These are phyloP conservation scores for Aspergillus flavus DNA, from an alignment of 2,329 filamentous ascomycete species.

Conservation along the genomic window DNA sequence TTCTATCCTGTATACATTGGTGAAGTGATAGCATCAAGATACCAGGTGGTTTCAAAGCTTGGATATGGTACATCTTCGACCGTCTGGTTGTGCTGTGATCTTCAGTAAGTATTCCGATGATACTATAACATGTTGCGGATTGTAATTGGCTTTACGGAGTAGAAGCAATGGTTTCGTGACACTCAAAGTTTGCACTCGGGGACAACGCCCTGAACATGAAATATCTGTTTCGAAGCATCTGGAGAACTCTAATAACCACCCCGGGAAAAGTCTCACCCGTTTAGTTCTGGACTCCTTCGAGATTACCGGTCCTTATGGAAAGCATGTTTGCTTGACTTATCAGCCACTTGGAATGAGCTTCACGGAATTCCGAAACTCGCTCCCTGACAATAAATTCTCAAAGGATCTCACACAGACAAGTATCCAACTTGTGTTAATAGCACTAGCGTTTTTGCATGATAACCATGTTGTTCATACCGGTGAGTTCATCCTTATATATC, in stretches of 20 bases:
- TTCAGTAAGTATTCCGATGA: slow-evolving; percentile 12
- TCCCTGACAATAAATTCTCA: slow-evolving; percentile 13
- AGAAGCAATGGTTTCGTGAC: slow-evolving; percentile 11
- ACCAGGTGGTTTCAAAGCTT: slow-evolving; percentile 26
- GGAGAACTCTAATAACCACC: slow-evolving; percentile 13
- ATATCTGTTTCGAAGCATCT: slow-evolving; percentile 26
- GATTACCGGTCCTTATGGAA: slow-evolving; percentile 24
- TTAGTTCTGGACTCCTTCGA: slow-evolving; percentile 32
- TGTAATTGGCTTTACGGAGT: not conserved
- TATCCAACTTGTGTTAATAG: slow-evolving; percentile 21
- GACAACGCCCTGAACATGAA: slow-evolving; percentile 15
- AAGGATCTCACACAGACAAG: slow-evolving; percentile 23
- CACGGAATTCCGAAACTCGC: slow-evolving; percentile 18
- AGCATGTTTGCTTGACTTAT: slow-evolving; percentile 29
- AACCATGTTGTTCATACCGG: slow-evolving; percentile 30
- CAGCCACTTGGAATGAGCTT: slow-evolving; percentile 26
- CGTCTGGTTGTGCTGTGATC: slow-evolving; percentile 25
- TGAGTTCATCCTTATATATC: slow-evolving; percentile 2
- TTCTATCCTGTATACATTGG: slow-evolving; percentile 20
- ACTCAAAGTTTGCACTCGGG: slow-evolving; percentile 17
- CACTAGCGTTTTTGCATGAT: slow-evolving; percentile 29
- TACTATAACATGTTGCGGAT: not conserved
- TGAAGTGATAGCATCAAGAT: slow-evolving; percentile 19
- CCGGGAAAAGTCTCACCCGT: slow-evolving; percentile 25
- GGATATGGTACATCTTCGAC: slow-evolving; percentile 28